phyloP scores from a whole-genome alignment of 177 flowering plant genomes.

The Tripterygium wilfordii region DNA sequence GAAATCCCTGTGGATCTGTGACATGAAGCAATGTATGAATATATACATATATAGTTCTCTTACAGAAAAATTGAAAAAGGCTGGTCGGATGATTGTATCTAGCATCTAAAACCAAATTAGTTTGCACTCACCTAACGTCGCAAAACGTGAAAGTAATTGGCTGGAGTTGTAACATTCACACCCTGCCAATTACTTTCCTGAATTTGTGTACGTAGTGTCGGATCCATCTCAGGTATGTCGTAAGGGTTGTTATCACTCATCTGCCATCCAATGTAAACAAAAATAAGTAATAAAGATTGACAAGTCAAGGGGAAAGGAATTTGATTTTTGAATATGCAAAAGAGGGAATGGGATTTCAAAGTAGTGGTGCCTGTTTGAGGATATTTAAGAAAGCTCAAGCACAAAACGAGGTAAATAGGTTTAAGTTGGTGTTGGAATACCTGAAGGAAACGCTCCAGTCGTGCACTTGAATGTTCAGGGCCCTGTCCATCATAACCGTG shows the following conservation, averaged over 20 bases:
- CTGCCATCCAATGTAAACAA: conserved; percentile 31
- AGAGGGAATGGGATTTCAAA: neutral
- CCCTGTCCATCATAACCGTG: conserved; percentile 99
- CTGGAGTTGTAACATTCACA: conserved; percentile 96
- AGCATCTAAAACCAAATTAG: neutral
- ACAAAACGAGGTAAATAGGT: too few relatives aligned
- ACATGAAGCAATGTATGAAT: conserved; percentile 3
- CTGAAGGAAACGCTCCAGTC: conserved; percentile 96
- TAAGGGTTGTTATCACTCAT: conserved; percentile 94
- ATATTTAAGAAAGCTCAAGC: neutral
- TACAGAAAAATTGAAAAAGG: too few relatives aligned
- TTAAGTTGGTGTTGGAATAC: conserved; percentile 32
- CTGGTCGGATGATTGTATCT: too few relatives aligned
- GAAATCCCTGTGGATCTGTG: conserved; percentile 81
- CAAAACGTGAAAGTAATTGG: conserved; percentile 90
- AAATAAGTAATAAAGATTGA: neutral
- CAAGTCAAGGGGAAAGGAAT: conserved; percentile 26
- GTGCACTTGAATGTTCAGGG: conserved; percentile 96
- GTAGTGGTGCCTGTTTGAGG: neutral
- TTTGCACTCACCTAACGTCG: conserved; percentile 65
- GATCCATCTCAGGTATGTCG: conserved; percentile 93
- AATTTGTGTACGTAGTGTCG: conserved; percentile 82
- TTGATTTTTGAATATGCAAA: conserved; percentile 31
- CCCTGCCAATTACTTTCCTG: conserved; percentile 98
- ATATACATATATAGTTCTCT: neutral